Conservation (phyloP, 2,329 filamentous ascomycete species). For the Penicillium sp. region DNA sequence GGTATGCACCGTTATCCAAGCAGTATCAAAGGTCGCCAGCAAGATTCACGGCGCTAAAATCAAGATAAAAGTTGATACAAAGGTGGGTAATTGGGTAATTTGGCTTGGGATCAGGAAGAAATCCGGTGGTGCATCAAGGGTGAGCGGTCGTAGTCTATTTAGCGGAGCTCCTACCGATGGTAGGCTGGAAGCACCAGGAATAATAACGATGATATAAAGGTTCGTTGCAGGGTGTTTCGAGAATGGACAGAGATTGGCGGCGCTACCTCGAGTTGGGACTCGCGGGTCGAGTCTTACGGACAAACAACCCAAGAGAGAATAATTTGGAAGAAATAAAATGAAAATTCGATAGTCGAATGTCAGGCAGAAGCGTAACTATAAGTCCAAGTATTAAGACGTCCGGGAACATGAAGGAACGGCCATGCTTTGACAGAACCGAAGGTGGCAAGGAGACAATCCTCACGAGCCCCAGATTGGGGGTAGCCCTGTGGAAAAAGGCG, state of each 20-base stretch:
- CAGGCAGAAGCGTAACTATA: constrained; percentile 13
- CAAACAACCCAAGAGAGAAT: constrained; percentile 5
- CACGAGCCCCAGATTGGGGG: constrained; percentile 16
- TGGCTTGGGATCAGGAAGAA: constrained; percentile 14
- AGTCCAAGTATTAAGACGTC: constrained; percentile 6
- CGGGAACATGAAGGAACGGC: constrained; percentile 12
- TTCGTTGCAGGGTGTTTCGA: constrained; percentile 13
- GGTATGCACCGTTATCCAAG: constrained; percentile 16
- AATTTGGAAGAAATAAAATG: constrained; percentile 5
- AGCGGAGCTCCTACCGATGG: constrained; percentile 11
- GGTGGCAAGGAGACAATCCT: constrained; percentile 20
- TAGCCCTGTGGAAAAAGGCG: constrained; percentile 16
- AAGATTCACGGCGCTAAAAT: constrained; percentile 17
- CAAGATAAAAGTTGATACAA: constrained; percentile 7
- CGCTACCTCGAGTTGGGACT: constrained; percentile 6
- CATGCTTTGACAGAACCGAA: constrained; percentile 16
- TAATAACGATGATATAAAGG: constrained; percentile 16
- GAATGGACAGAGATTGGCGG: constrained; percentile 9
- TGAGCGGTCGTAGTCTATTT: constrained; percentile 12
- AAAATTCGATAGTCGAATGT: constrained; percentile 1
- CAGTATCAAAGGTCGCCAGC: constrained; percentile 12
- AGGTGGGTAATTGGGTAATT: constrained; percentile 18
- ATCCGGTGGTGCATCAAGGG: constrained; percentile 17
- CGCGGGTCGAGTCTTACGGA: neutral
- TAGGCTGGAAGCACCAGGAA: constrained; percentile 9